A percentile compares a stretch with the other conserved stretches of the same genome.
These are phyloP conservation scores for Sclerotinia minor DNA, from an alignment of 2,329 filamentous ascomycete genomes.

Conservation along the genomic window DNA sequence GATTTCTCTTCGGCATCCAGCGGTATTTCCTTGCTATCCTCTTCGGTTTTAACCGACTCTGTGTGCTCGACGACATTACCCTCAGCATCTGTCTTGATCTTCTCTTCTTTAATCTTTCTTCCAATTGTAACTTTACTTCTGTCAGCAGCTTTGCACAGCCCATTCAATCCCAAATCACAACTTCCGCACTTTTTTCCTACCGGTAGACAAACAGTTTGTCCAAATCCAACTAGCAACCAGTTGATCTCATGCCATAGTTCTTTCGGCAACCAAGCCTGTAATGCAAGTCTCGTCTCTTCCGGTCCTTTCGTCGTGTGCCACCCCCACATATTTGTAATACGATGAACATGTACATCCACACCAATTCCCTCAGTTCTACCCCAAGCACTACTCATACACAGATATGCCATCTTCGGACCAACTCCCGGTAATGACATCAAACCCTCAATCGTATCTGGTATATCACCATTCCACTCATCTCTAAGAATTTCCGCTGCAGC, in stretches of 20 bases:
- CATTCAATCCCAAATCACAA: constrained; percentile 74
- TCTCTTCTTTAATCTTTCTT: constrained; percentile 51
- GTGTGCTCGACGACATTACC: constrained; percentile 40
- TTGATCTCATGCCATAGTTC: constrained; percentile 77
- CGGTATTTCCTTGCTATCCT: constrained; percentile 25
- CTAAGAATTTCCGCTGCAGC: constrained; percentile 60
- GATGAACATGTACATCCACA: constrained; percentile 74
- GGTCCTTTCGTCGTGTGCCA: constrained; percentile 67
- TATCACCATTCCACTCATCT: constrained; percentile 61
- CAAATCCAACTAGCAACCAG: constrained; percentile 69
- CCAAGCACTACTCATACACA: constrained; percentile 70
- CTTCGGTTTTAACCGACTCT: constrained; percentile 43
- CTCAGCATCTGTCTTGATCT: constrained; percentile 41
- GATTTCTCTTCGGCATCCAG: constrained; percentile 20
- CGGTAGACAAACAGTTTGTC: constrained; percentile 69
- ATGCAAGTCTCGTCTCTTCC: constrained; percentile 63
- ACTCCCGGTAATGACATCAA: constrained; percentile 67
- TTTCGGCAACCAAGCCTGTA: constrained; percentile 67
- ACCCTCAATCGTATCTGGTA: constrained; percentile 64
- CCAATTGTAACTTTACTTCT: constrained; percentile 61
- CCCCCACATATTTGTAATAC: constrained; percentile 73
- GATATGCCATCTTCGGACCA: constrained; percentile 74
- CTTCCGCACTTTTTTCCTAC: constrained; percentile 73
- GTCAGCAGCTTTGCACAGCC: constrained; percentile 74
- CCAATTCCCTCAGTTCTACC: constrained; percentile 54